phyloP scores from a whole-genome alignment of 1,284 basidiomycete genomes.

The Fomitopsis palustris region DNA sequence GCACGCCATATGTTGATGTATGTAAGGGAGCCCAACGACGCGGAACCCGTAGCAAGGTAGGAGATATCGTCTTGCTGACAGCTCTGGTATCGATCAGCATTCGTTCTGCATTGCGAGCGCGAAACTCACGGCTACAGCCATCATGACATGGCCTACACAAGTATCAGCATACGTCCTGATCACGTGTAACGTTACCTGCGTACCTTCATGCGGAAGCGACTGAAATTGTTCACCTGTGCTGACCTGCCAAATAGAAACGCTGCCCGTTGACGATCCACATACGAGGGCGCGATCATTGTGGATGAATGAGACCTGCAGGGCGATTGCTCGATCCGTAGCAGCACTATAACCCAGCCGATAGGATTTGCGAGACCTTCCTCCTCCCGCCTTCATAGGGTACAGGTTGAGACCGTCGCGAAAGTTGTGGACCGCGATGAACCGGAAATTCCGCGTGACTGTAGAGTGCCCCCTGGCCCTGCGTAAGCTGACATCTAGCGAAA shows the following conservation, averaged over 20 bases:
- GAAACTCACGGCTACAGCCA: background rate
- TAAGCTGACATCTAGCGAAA: background rate
- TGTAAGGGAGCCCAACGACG: background rate
- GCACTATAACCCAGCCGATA: background rate
- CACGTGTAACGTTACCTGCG: background rate
- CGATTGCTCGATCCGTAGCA: background rate
- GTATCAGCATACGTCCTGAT: background rate
- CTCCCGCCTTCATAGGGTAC: background rate
- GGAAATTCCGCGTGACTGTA: background rate
- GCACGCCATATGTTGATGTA: slow-evolving; percentile 3
- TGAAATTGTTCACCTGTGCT: background rate
- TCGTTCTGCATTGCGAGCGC: background rate
- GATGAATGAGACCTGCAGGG: background rate
- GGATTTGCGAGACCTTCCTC: background rate
- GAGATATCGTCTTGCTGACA: background rate
- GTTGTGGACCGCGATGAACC: background rate
- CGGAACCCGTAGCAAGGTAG: background rate
- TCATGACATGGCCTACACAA: background rate
- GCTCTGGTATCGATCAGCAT: background rate
- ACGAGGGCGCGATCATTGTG: background rate
- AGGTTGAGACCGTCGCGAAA: background rate
- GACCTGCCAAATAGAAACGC: background rate
- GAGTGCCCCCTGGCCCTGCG: background rate
- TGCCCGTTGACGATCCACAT: slow-evolving; percentile 1
- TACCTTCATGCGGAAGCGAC: background rate